Conservation (phyloP, 1,139 yeast species). For the Protomyces macrosporus region DNA sequence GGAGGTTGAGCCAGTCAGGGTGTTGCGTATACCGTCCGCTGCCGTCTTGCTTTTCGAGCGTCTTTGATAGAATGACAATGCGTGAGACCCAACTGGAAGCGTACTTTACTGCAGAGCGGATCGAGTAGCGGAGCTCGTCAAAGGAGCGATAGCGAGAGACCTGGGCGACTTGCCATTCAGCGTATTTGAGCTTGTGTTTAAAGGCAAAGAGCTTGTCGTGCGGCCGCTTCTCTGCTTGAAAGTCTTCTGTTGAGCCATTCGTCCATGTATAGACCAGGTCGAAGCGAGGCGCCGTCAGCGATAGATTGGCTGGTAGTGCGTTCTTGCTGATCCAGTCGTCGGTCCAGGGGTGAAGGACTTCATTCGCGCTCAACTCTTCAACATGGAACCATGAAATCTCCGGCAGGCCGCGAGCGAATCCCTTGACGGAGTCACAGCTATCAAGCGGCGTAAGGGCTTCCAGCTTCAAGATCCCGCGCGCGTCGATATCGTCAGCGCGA, state of each 20-base stretch:
- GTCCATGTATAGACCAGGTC: constrained; percentile 7
- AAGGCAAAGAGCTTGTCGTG: not conserved
- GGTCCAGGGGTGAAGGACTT: not conserved
- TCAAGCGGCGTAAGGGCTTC: no score
- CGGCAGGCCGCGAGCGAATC: not conserved
- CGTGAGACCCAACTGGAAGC: not conserved
- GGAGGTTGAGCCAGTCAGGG: not conserved
- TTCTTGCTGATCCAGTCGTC: constrained; percentile 1
- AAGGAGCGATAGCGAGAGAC: not conserved
- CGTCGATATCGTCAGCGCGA: no score
- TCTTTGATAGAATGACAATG: not conserved
- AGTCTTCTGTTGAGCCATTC: not conserved
- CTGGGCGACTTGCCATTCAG: not conserved
- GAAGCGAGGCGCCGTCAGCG: not conserved
- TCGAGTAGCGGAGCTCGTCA: constrained; percentile 5
- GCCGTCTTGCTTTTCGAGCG: not conserved
- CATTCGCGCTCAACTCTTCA: not conserved
- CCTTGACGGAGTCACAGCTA: not conserved
- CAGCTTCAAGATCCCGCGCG: no score
- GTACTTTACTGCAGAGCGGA: not conserved
- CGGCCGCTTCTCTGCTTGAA: not conserved
- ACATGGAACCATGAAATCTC: not conserved
- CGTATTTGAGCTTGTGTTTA: not conserved
- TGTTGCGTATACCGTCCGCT: not conserved
- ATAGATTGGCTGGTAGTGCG: not conserved